phyloP scores from a whole-genome alignment of 2,329 filamentous ascomycete genomes.

The Coniochaeta sp. region DNA sequence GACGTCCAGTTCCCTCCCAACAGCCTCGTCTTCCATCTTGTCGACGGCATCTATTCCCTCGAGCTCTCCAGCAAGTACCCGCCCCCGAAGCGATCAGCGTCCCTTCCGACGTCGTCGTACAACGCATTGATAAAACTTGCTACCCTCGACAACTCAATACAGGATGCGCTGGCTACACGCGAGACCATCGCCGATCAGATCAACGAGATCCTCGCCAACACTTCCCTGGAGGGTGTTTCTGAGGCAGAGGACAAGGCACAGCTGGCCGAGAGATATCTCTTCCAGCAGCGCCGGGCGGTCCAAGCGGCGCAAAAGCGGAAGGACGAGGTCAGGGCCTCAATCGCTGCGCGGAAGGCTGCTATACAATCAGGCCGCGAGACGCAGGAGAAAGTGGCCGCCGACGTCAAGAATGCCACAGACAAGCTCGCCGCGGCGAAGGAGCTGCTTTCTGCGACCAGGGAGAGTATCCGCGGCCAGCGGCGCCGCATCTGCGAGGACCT shows the following conservation, averaged over 20 bases:
- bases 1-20: constrained; percentile 72
- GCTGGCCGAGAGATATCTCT: constrained; percentile 47
- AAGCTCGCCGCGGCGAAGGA: constrained; percentile 50
- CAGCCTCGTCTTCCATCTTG: constrained; percentile 76
- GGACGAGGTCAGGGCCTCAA: constrained; percentile 60
- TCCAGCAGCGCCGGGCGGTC: constrained; percentile 58
- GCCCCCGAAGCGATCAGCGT: constrained; percentile 44
- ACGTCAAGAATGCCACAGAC: constrained; percentile 54
- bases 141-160: constrained; percentile 83
- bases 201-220: constrained; percentile 46
- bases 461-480: constrained; percentile 75
- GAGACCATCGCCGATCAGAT: constrained; percentile 73
- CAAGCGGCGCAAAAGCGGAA: constrained; percentile 54
- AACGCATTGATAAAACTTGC: constrained; percentile 81
- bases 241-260: constrained; percentile 41
- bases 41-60: constrained; percentile 79
- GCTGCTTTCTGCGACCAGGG: constrained; percentile 48
- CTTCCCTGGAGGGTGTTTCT: constrained; percentile 23
- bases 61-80: constrained; percentile 50
- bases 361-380: constrained; percentile 57
- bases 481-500: constrained; percentile 84
- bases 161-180: constrained; percentile 76
- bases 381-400: constrained; percentile 50
- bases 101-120: constrained; percentile 67
- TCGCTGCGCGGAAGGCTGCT: constrained; percentile 56